Conservation (phyloP, 192 early-diverging fungal genomes). For the Gaertneriomyces sp. region DNA sequence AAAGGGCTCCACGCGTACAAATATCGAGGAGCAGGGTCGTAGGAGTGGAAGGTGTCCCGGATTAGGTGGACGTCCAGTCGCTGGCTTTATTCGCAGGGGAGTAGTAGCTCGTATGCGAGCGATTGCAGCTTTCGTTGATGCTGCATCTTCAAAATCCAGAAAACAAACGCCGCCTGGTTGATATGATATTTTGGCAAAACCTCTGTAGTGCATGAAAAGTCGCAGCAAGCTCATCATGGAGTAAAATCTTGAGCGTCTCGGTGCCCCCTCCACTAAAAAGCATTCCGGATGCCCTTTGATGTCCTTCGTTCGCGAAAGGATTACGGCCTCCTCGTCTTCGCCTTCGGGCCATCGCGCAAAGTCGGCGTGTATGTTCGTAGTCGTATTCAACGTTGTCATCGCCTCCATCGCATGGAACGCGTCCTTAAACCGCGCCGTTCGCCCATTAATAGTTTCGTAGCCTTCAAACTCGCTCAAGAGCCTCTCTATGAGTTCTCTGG, state of each 20-base stretch:
- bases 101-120: conserved; percentile 14
- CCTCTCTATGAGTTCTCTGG: conserved; percentile 5
- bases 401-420: conserved; percentile 12
- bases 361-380: conserved; percentile 18
- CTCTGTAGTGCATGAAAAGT: conserved; percentile 12
- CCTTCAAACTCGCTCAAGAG: conserved; percentile 10
- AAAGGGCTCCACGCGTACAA: conserved; percentile 26
- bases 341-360: conserved; percentile 3
- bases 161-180: conserved; percentile 4
- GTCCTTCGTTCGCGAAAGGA: background rate
- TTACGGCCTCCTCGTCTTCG: background rate
- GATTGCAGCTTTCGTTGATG: conserved; percentile 7
- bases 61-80: conserved; percentile 9
- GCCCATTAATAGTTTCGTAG: conserved; percentile 13
- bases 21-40: conserved; percentile 7
- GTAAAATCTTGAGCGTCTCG: conserved; percentile 1
- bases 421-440: conserved; percentile 17
- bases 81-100: conserved; percentile 1
- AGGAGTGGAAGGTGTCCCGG: conserved; percentile 22
- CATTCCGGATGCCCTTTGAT: background rate
- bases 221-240: conserved; percentile 2
- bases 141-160: conserved; percentile 20
- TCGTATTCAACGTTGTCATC: conserved; percentile 8
- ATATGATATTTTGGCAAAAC: conserved; percentile 17
- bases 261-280: background rate